Evolutionary conservation across 2,329 filamentous ascomycete species (phyloP), one percentile per base, ranked within the genome.

Genomic region (Trichocomaceae sp.): DNA sequence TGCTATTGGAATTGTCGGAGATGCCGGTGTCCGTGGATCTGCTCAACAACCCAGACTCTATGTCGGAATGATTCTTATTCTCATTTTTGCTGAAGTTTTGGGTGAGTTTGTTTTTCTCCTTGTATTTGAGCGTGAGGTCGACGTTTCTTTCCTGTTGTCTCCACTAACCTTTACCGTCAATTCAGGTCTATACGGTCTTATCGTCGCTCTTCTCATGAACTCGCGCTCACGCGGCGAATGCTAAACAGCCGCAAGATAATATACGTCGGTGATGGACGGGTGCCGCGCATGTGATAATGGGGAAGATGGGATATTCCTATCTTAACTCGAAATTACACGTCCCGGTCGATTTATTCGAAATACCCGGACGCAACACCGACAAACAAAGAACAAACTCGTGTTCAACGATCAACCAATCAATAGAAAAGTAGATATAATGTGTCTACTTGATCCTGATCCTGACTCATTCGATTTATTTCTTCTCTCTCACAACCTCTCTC

Each of bases 131-230:
- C 13, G 15, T 33, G n/a, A n/a, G n/a, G n/a, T n/a, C n/a, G n/a
- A n/a, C n/a, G n/a, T n/a, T n/a, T n/a, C n/a, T n/a, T 33, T 7
- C 50, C 31, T 51, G 22, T 39, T 17, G 7, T 17, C 6, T n/a
- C 47, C 33, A 55, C 46, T 9, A 1, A 15, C 41, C 5, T 5
- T 35, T 35, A 15, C 31, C 49, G 20, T 10, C 45, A n/a, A 1
- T 23, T 10, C 59, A 93, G 89, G 92, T 93, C 89, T 99, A 57
- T 99, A 99, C 79, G 93, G 93, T 74, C 83, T 99, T 69, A 99
- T 99, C 74, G 93, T 99, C 64, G 93, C 93, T 62, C 87, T 99
- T 70, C 85, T 99, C 72, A 99, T 99, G 95, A 99, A 97, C 88
- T 95, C 93, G 57, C 95, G 93, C 80, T 88, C 87, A 39, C 58